Conservation (phyloP, 2,329 filamentous ascomycete genomes). For the Penicillium verrucosum region DNA sequence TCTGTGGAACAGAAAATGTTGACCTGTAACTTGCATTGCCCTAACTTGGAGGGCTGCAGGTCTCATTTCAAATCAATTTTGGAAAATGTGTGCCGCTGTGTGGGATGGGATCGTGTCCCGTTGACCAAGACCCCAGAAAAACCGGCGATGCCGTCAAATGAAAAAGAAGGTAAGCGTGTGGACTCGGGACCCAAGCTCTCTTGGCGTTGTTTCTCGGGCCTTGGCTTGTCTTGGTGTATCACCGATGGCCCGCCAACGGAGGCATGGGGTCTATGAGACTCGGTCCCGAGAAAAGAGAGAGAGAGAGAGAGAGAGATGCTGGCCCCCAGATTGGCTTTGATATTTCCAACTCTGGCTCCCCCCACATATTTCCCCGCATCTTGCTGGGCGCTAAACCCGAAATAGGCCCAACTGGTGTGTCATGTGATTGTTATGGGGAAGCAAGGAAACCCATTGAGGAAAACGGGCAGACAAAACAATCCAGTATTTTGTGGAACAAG, state of each 20-base stretch:
- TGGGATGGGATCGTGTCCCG: not conserved
- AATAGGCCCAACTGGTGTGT: not conserved
- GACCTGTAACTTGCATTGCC: not conserved
- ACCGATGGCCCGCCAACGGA: not conserved
- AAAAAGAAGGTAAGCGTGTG: not conserved
- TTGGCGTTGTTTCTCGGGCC: not conserved
- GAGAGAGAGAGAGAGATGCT: not conserved
- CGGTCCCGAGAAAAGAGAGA: not conserved
- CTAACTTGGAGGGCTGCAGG: not conserved
- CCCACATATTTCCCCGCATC: not conserved
- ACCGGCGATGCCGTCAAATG: conserved; percentile 2
- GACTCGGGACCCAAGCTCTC: conserved; percentile 2
- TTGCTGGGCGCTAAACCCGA: not conserved
- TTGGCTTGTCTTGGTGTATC: not conserved
- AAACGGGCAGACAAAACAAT: not conserved
- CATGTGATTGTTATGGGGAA: not conserved
- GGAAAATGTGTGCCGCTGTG: not conserved
- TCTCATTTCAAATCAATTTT: not conserved
- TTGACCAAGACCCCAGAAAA: not conserved
- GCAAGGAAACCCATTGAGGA: not conserved
- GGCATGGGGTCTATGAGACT: not conserved
- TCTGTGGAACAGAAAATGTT: not conserved
- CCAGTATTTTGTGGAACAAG: not conserved
- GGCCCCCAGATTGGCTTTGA: not conserved
- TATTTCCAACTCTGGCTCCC: not conserved